These are phyloP conservation scores for Tetracladium setigerum DNA, from an alignment of 495 filamentous ascomycete genomes.

Conservation along the genomic window DNA sequence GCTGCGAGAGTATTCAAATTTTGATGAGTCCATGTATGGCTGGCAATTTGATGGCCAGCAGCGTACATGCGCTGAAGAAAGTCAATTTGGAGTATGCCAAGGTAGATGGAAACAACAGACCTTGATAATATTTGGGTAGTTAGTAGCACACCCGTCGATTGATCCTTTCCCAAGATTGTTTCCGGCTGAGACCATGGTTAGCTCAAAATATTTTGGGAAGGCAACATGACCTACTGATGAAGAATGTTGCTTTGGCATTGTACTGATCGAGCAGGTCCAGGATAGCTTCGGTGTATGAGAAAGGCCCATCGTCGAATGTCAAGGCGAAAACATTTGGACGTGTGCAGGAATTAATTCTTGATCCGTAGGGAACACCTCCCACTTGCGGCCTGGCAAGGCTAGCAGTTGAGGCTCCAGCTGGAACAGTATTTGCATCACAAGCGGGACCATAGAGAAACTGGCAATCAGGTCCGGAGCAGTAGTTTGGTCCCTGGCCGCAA, in stretches of 20 bases:
- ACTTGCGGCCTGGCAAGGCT: slow-evolving; percentile 47
- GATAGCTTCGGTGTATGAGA: slow-evolving; percentile 48
- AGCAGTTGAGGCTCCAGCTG: slow-evolving; percentile 49
- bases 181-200: neutral
- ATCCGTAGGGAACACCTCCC: slow-evolving; percentile 51
- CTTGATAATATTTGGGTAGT: neutral
- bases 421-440: slow-evolving; percentile 60
- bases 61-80: slow-evolving; percentile 47
- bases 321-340: slow-evolving; percentile 36
- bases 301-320: slow-evolving; percentile 65
- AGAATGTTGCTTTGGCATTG: slow-evolving; percentile 57
- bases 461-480: slow-evolving; percentile 62
- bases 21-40: slow-evolving; percentile 76
- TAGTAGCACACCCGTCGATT: neutral
- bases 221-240: slow-evolving; percentile 33
- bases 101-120: no score
- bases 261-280: slow-evolving; percentile 51
- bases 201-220: no score
- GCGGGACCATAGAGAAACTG: slow-evolving; percentile 54
- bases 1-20: slow-evolving; percentile 52
- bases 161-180: slow-evolving; percentile 11
- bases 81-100: no score
- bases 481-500: slow-evolving; percentile 25
- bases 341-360: slow-evolving; percentile 58
- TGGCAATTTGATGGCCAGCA: slow-evolving; percentile 69